Evolutionary conservation across 2,329 filamentous ascomycete species (phyloP).

Genomic region (Claviceps purpurea): DNA sequence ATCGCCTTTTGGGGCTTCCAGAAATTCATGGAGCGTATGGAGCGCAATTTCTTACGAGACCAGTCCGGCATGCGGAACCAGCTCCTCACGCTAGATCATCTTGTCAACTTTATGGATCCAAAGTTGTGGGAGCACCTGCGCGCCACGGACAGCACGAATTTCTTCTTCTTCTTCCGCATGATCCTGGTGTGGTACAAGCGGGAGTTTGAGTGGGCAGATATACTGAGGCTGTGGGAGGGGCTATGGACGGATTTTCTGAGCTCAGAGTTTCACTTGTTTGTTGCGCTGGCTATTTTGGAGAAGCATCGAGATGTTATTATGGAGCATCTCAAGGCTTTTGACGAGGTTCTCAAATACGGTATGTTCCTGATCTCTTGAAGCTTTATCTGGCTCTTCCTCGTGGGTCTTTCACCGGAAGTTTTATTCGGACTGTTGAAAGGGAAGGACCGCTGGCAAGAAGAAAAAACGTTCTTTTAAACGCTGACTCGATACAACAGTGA

Average conservation of each 20-base stretch:
- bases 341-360: conserved; percentile 95
- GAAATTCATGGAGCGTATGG: conserved; percentile 95
- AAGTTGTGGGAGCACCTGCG: conserved; percentile 85
- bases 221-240: conserved; percentile 79
- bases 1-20: conserved; percentile 95
- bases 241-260: conserved; percentile 89
- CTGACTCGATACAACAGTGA: conserved; percentile 43
- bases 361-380: conserved; percentile 20
- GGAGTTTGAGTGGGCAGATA: conserved; percentile 82
- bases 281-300: conserved; percentile 86
- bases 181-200: conserved; percentile 97
- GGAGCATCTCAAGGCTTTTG: conserved; percentile 84
- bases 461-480: neutral
- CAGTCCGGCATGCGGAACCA: conserved; percentile 94
- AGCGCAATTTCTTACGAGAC: conserved; percentile 88
- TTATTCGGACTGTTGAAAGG: too few species aligned
- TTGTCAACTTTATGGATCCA: conserved; percentile 94
- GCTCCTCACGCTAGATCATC: conserved; percentile 78
- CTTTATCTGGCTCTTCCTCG: neutral
- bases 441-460: neutral
- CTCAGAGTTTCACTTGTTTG: conserved; percentile 86
- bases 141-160: conserved; percentile 88
- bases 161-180: conserved; percentile 99
- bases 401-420: too few species aligned
- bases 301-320: conserved; percentile 96